phyloP scores from a whole-genome alignment of 768 basidiomycete species.

The Amanita brunnescens region DNA sequence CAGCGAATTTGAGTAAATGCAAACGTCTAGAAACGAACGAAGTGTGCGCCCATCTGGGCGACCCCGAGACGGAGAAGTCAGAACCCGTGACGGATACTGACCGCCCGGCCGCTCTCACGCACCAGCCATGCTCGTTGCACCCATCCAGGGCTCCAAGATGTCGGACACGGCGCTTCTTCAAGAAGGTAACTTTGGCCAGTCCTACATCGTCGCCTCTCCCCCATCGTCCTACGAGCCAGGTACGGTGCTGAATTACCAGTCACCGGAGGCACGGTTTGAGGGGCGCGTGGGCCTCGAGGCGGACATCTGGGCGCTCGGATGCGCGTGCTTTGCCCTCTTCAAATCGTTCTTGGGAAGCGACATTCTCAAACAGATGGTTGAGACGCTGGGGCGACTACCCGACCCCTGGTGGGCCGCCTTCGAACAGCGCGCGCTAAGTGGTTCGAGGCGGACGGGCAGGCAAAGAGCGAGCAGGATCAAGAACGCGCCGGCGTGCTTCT shows the following conservation, averaged over 20 bases:
- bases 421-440: constrained; percentile 18
- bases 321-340: constrained; percentile 33
- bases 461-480: constrained; percentile 19
- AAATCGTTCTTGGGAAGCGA: constrained; percentile 25
- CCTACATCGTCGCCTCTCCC: constrained; percentile 16
- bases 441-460: constrained; percentile 30
- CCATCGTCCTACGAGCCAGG: constrained; percentile 22
- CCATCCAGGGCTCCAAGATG: background rate
- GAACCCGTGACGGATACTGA: background rate
- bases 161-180: constrained; percentile 19
- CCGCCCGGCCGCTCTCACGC: background rate
- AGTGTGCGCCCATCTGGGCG: background rate
- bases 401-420: constrained; percentile 33
- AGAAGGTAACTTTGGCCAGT: constrained; percentile 32
- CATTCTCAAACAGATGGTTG: constrained; percentile 26
- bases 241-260: constrained; percentile 22
- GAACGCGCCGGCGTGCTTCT: constrained; percentile 16
- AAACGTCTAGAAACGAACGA: too few species aligned
- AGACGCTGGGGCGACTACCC: constrained; percentile 30
- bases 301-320: constrained; percentile 34
- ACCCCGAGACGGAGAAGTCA: background rate
- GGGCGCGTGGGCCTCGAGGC: constrained; percentile 16
- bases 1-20: too few species aligned
- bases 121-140: background rate
- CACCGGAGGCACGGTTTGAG: constrained; percentile 31